Conservation (phyloP, 371 early-diverging fungal species). For the Rhizopus arrhizus region DNA sequence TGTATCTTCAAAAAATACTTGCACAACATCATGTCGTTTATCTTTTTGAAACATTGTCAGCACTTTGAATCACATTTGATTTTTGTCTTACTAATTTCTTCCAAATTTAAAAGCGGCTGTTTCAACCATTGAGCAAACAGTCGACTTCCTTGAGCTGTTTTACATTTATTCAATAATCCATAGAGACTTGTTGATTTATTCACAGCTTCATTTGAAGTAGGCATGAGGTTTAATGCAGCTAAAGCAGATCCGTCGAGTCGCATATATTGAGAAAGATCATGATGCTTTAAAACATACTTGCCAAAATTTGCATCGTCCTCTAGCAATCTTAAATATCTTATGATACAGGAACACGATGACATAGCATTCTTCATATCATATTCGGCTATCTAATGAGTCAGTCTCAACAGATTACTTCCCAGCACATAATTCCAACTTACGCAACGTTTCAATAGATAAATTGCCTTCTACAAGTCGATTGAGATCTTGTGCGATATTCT, state of each 20-base stretch:
- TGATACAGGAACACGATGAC: slow-evolving; percentile 72
- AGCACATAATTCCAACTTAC: slow-evolving; percentile 44
- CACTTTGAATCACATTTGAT: background rate
- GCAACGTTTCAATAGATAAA: slow-evolving; percentile 65
- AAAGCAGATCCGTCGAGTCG: slow-evolving; percentile 90
- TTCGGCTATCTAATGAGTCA: slow-evolving; percentile 61
- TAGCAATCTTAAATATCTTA: slow-evolving; percentile 78
- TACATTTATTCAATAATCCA: slow-evolving; percentile 88
- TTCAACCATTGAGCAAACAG: slow-evolving; percentile 91
- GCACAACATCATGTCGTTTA: slow-evolving; percentile 78
- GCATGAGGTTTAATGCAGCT: slow-evolving; percentile 85
- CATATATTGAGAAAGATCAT: slow-evolving; percentile 91
- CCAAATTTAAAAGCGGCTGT: slow-evolving; percentile 83
- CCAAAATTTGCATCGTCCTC: slow-evolving; percentile 77
- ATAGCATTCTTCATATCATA: slow-evolving; percentile 81
- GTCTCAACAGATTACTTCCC: background rate
- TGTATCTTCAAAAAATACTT: slow-evolving; percentile 70
- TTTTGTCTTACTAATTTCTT: slow-evolving; percentile 66
- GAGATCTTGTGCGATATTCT: slow-evolving; percentile 86
- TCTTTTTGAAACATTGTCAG: slow-evolving; percentile 32
- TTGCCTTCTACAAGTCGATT: slow-evolving; percentile 76
- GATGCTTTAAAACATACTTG: slow-evolving; percentile 66
- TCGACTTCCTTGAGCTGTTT: slow-evolving; percentile 89
- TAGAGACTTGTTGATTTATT: slow-evolving; percentile 83
- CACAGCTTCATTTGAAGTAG: slow-evolving; percentile 73